phyloP scores from a whole-genome alignment of 2,329 filamentous ascomycete genomes.

The Cladobotryum protrusum region DNA sequence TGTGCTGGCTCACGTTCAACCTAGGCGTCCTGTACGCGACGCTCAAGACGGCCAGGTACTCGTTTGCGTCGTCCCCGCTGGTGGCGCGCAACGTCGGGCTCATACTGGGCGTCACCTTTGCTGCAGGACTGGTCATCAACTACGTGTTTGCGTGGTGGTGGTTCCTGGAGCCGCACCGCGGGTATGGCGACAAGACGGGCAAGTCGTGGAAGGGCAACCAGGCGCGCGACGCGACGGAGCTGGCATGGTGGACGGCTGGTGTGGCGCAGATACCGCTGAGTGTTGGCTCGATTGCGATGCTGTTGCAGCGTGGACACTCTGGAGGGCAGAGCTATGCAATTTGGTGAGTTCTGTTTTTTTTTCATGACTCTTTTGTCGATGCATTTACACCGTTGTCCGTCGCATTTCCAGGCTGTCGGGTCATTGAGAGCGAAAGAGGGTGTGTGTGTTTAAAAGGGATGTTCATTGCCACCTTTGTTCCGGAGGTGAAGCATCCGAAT shows the following conservation, averaged over 20 bases:
- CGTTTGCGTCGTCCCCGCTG: conserved; percentile 36
- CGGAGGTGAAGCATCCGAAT: too few species aligned
- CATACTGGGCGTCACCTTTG: conserved; percentile 31
- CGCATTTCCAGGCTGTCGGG: background rate
- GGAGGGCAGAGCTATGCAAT: conserved; percentile 43
- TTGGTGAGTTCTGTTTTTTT: conserved; percentile 34
- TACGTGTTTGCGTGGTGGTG: conserved; percentile 42
- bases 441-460: too few species aligned
- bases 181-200: conserved; percentile 38
- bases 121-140: conserved; percentile 32
- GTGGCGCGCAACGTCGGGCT: conserved; percentile 35
- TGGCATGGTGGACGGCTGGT: conserved; percentile 43
- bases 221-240: conserved; percentile 42
- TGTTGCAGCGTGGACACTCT: conserved; percentile 40
- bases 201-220: conserved; percentile 37
- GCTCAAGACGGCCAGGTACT: conserved; percentile 36
- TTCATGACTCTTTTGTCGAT: background rate
- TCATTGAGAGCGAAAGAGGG: too few species aligned
- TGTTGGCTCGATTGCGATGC: conserved; percentile 35
- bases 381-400: background rate
- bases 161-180: conserved; percentile 35
- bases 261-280: conserved; percentile 38
- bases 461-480: too few species aligned
- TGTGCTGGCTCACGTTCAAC: conserved; percentile 44
- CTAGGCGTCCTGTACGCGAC: conserved; percentile 40